Evolutionary conservation across 2,329 filamentous ascomycete genomes (phyloP).

Genomic region (Epichloe uncinata): DNA sequence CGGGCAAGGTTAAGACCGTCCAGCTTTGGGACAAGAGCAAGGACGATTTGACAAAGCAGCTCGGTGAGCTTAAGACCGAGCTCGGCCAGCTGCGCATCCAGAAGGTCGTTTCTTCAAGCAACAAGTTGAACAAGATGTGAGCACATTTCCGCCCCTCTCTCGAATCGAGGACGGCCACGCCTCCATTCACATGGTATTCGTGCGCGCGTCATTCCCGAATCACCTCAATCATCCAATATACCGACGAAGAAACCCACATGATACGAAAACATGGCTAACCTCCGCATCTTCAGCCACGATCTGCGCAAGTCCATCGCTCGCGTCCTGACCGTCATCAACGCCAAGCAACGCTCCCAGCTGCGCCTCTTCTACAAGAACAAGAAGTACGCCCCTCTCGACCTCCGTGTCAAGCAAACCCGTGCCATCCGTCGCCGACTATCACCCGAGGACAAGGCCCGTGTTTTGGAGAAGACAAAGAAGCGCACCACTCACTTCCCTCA

Average conservation of each 20-base stretch:
- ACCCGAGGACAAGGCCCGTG: slow-evolving; percentile 72
- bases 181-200: background rate
- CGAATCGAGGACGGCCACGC: background rate
- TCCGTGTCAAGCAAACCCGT: slow-evolving; percentile 95
- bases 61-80: slow-evolving; percentile 91
- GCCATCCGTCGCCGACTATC: slow-evolving; percentile 93
- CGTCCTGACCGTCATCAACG: slow-evolving; percentile 98
- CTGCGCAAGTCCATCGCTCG: slow-evolving; percentile 99
- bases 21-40: slow-evolving; percentile 99
- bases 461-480: slow-evolving; percentile 95
- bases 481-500: slow-evolving; percentile 90
- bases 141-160: slow-evolving; percentile 17
- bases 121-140: slow-evolving; percentile 97
- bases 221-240: background rate
- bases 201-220: background rate
- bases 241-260: slow-evolving; percentile 1
- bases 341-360: slow-evolving; percentile 96
- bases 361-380: slow-evolving; percentile 99
- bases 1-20: slow-evolving; percentile 76
- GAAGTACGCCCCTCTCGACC: slow-evolving; percentile 98
- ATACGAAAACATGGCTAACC: background rate
- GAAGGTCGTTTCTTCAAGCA: slow-evolving; percentile 91
- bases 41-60: slow-evolving; percentile 92
- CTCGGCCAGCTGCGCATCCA: slow-evolving; percentile 93
- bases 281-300: slow-evolving; percentile 59